These are phyloP conservation scores for Anisodus acutangulus DNA, from an alignment of 257 asterid genomes.

Conservation along the genomic window DNA sequence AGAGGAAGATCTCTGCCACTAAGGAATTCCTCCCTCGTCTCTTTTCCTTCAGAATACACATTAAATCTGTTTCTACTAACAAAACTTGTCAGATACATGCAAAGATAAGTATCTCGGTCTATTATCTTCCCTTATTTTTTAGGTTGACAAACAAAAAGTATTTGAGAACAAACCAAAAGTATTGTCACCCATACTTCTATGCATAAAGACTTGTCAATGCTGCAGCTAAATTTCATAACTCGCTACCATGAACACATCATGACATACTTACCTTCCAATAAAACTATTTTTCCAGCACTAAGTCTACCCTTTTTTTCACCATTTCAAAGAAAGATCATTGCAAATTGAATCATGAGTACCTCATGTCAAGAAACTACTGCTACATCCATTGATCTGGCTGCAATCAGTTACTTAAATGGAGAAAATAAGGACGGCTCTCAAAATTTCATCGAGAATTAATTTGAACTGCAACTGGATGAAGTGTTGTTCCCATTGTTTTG, in stretches of 20 bases:
- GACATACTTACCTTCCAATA: not conserved
- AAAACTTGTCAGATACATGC: not conserved
- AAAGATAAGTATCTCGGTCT: not conserved
- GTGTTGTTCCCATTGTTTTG: not conserved
- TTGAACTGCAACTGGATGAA: not conserved
- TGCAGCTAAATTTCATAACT: not conserved
- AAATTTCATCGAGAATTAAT: not conserved
- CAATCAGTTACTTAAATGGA: not conserved
- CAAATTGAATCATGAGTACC: not conserved
- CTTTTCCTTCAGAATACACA: not conserved
- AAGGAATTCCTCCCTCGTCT: not conserved
- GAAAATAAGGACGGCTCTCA: not conserved
- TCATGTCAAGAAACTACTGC: not conserved
- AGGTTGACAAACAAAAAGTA: not conserved
- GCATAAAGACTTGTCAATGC: not conserved
- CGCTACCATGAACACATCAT: not conserved
- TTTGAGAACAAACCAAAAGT: not conserved
- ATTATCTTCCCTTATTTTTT: not conserved
- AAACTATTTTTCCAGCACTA: not conserved
- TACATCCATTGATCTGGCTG: not conserved
- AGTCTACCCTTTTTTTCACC: not conserved
- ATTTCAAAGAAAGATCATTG: not conserved
- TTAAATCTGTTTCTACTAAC: not conserved
- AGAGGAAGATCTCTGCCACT: not conserved
- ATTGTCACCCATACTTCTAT: not conserved